phyloP scores from a whole-genome alignment of 495 filamentous ascomycete species.

The Ascodesmis nigricans region DNA sequence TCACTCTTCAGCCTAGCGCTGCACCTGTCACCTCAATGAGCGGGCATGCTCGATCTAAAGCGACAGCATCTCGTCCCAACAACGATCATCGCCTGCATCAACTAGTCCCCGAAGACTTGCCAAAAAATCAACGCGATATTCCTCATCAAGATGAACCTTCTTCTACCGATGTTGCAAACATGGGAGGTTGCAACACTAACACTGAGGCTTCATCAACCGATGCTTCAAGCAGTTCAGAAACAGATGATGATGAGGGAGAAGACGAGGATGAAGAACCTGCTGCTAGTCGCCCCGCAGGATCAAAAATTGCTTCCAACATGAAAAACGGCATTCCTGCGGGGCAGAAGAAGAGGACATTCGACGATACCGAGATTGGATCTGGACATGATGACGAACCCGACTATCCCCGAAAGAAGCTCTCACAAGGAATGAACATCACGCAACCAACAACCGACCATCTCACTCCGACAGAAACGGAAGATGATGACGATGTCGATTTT shows the following conservation, averaged over 20 bases:
- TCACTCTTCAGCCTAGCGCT: too few species aligned
- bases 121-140: background rate
- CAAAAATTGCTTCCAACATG: background rate
- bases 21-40: too few species aligned
- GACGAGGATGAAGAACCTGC: conserved; percentile 16
- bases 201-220: too few species aligned
- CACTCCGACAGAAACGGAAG: conserved; percentile 4
- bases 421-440: conserved; percentile 10
- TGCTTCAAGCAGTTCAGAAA: background rate
- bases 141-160: too few species aligned
- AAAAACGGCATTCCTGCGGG: background rate
- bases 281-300: conserved; percentile 16
- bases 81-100: too few species aligned
- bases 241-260: conserved; percentile 16
- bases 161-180: too few species aligned
- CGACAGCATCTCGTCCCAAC: too few species aligned
- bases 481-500: conserved; percentile 12
- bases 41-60: too few species aligned
- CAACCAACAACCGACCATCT: conserved; percentile 4
- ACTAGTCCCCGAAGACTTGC: too few species aligned
- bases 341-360: conserved; percentile 2
- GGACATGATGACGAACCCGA: conserved; percentile 10
- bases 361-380: background rate
- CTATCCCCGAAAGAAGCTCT: conserved; percentile 14
- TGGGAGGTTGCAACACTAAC: too few species aligned